These are phyloP conservation scores for Candida caryicola DNA, from an alignment of 805 yeast genomes.

Conservation along the genomic window DNA sequence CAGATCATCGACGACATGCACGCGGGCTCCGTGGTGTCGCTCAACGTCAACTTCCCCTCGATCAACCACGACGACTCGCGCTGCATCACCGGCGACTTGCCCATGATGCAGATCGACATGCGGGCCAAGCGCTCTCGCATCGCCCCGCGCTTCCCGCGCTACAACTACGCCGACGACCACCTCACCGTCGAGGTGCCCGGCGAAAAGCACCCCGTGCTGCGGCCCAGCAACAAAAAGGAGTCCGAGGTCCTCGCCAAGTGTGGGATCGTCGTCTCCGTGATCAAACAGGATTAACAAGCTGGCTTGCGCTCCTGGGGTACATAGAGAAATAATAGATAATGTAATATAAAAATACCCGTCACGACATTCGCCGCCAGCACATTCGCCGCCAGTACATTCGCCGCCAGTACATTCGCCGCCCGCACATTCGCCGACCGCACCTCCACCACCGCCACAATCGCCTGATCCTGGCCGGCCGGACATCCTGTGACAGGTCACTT, in stretches of 20 bases:
- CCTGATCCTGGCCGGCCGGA: too few species aligned
- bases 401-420: too few species aligned
- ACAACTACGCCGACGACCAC: not conserved
- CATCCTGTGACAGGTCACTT: too few species aligned
- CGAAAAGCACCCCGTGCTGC: not conserved
- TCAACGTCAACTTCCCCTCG: slow-evolving; percentile 30
- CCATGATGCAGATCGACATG: not conserved
- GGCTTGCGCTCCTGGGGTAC: too few species aligned
- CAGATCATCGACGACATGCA: slow-evolving; percentile 18
- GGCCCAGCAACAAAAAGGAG: not conserved
- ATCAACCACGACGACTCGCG: slow-evolving; percentile 21
- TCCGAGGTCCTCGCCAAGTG: not conserved
- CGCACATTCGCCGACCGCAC: too few species aligned
- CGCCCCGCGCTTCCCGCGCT: not conserved
- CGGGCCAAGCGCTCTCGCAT: not conserved
- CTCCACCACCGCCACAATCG: too few species aligned
- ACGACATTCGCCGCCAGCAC: too few species aligned
- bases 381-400: too few species aligned
- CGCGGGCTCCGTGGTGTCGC: slow-evolving; percentile 6
- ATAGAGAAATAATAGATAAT: too few species aligned
- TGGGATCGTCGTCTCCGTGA: slow-evolving; percentile 4
- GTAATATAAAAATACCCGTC: too few species aligned
- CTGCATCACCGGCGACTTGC: slow-evolving; percentile 15
- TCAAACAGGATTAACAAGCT: not conserved
- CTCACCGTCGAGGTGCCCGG: not conserved